Evolutionary conservation across 2,329 filamentous ascomycete genomes (phyloP).

Genomic region (Penicillium palitans): DNA sequence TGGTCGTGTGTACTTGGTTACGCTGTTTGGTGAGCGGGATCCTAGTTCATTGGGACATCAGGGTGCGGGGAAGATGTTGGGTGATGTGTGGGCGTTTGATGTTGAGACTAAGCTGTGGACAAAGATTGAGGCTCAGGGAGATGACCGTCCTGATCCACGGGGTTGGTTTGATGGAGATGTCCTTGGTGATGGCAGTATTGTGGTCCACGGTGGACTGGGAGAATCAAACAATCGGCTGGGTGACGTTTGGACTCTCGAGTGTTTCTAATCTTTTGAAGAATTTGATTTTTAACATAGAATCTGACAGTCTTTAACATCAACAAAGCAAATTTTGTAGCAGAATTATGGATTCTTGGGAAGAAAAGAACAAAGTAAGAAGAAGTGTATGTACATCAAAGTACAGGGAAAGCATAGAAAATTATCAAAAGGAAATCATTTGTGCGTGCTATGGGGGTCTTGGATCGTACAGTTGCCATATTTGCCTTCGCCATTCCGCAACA

Average conservation of each 20-base stretch:
- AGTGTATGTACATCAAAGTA: conserved; percentile 23
- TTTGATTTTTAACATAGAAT: background rate
- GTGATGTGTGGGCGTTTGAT: conserved; percentile 53
- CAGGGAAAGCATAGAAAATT: conserved; percentile 16
- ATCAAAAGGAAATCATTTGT: conserved; percentile 19
- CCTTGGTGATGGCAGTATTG: conserved; percentile 34
- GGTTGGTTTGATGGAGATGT: conserved; percentile 59
- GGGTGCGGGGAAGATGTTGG: conserved; percentile 58
- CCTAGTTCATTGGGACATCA: conserved; percentile 55
- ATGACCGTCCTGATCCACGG: conserved; percentile 41
- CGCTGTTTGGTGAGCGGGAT: conserved; percentile 56
- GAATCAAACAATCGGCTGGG: conserved; percentile 54
- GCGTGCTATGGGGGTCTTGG: conserved; percentile 25
- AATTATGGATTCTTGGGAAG: conserved; percentile 20
- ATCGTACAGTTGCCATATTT: conserved; percentile 25
- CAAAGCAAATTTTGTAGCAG: conserved; percentile 13
- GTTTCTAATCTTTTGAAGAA: conserved; percentile 15
- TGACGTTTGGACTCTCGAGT: conserved; percentile 51
- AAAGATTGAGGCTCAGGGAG: conserved; percentile 27
- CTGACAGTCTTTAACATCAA: background rate
- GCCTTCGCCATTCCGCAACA: conserved; percentile 9
- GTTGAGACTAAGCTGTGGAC: conserved; percentile 37
- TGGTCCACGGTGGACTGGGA: conserved; percentile 54
- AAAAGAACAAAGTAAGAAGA: conserved; percentile 5
- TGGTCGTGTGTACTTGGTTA: conserved; percentile 46